A percentile compares a stretch with the other conserved stretches of the same genome.
These are phyloP conservation scores for Syzygium malaccense DNA, from an alignment of 441 rosid species.

Conservation along the genomic window DNA sequence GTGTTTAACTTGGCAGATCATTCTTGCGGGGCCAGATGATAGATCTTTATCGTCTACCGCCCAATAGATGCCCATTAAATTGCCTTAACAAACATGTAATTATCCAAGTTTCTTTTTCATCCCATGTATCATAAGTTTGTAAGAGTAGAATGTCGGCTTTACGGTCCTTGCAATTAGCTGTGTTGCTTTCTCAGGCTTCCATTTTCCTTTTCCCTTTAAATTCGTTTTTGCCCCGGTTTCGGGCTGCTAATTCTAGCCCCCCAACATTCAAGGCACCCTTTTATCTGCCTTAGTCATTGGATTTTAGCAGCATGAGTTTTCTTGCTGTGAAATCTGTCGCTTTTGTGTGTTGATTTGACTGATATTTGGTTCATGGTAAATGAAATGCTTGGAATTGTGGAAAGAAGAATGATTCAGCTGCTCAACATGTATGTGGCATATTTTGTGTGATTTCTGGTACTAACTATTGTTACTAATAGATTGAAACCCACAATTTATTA, in stretches of 20 bases:
- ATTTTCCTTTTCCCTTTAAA: neutral
- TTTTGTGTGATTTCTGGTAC: neutral
- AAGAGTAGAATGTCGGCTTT: slow-evolving; percentile 10
- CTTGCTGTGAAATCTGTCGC: neutral
- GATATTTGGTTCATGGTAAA: neutral
- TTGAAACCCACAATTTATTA: neutral
- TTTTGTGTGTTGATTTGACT: neutral
- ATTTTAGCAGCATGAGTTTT: neutral
- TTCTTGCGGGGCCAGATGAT: slow-evolving; percentile 85
- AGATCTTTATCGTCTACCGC: slow-evolving; percentile 33
- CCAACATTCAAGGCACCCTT: slow-evolving; percentile 1
- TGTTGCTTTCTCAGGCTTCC: slow-evolving; percentile 6
- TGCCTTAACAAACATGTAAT: slow-evolving; percentile 36
- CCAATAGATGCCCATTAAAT: slow-evolving; percentile 2
- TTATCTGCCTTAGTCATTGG: slow-evolving; percentile 5
- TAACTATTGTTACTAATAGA: neutral
- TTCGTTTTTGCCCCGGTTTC: neutral
- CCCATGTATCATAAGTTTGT: slow-evolving; percentile 29
- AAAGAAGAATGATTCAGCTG: neutral
- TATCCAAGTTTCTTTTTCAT: slow-evolving; percentile 15
- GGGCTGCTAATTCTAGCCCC: neutral
- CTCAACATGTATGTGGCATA: neutral
- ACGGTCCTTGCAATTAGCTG: slow-evolving; percentile 8
- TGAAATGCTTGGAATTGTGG: neutral
- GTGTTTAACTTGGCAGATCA: slow-evolving; percentile 41